Percentiles rank a stretch among this genome's conserved stretches.
Conservation (phyloP, 2,329 filamentous ascomycete genomes). For the Botrytis hyacinthi region DNA sequence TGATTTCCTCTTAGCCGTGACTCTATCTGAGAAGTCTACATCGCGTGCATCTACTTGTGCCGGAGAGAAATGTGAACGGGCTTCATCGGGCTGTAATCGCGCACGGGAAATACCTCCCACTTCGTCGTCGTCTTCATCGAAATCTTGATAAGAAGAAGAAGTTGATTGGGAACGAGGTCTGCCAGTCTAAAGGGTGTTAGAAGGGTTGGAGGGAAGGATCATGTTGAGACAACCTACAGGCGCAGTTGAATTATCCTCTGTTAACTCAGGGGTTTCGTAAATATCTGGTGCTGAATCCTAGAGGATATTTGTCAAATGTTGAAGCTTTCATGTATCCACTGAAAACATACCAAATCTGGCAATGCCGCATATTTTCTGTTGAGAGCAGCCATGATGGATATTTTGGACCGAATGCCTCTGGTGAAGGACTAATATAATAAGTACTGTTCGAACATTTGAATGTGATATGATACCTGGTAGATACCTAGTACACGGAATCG, state of each 20-base stretch:
- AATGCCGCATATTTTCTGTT: slow-evolving; percentile 80
- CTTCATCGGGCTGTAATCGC: slow-evolving; percentile 72
- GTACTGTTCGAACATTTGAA: not conserved
- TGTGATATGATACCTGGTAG: not conserved
- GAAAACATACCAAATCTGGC: slow-evolving; percentile 65
- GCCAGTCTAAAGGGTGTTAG: slow-evolving; percentile 32
- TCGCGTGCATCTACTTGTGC: slow-evolving; percentile 72
- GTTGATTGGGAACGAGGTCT: slow-evolving; percentile 56
- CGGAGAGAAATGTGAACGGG: slow-evolving; percentile 75
- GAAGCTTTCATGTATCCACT: not conserved
- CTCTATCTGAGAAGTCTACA: slow-evolving; percentile 86
- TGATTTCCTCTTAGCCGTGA: slow-evolving; percentile 77
- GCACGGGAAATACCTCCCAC: slow-evolving; percentile 70
- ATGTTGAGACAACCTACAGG: slow-evolving; percentile 54
- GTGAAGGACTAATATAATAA: not conserved
- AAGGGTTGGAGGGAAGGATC: not conserved
- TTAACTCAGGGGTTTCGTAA: slow-evolving; percentile 93
- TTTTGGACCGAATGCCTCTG: not conserved
- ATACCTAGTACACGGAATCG: not conserved
- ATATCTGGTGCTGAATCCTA: slow-evolving; percentile 91
- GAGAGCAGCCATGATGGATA: slow-evolving; percentile 57
- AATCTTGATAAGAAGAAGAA: slow-evolving; percentile 55
- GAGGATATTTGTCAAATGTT: slow-evolving; percentile 8
- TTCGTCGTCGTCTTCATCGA: slow-evolving; percentile 62
- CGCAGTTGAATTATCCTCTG: slow-evolving; percentile 83